These are phyloP conservation scores for Corylus avellana DNA, from an alignment of 306 rosid genomes.

Conservation along the genomic window DNA sequence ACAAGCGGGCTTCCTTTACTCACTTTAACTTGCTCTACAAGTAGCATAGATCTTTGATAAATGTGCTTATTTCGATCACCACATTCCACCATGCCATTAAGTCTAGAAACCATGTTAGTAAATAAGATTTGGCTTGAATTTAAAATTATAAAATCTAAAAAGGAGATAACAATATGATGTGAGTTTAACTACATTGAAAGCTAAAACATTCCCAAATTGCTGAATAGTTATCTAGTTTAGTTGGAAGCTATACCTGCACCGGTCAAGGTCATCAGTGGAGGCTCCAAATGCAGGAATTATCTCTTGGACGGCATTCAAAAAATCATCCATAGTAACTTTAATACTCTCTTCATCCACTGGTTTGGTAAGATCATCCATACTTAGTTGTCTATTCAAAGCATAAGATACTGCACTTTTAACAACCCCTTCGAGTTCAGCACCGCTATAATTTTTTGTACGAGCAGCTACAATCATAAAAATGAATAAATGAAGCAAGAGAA, in stretches of 20 bases:
- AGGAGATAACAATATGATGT: neutral
- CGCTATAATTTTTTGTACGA: constrained; percentile 92
- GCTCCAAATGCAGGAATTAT: constrained; percentile 94
- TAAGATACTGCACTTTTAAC: constrained; percentile 99
- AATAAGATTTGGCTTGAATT: neutral
- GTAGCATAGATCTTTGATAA: constrained; percentile 76
- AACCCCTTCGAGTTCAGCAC: constrained; percentile 99
- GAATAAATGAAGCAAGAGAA: constrained; percentile 16
- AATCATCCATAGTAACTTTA: constrained; percentile 93
- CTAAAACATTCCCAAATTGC: constrained; percentile 6
- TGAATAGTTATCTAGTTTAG: constrained; percentile 7
- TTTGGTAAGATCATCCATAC: constrained; percentile 91
- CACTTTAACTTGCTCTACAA: constrained; percentile 95
- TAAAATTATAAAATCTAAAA: neutral
- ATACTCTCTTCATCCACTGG: constrained; percentile 96
- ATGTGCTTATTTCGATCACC: constrained; percentile 85
- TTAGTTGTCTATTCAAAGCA: constrained; percentile 93
- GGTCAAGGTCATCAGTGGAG: constrained; percentile 93
- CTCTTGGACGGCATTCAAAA: constrained; percentile 81
- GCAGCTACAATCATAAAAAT: constrained; percentile 65
- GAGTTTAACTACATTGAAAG: constrained; percentile 27
- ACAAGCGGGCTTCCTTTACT: constrained; percentile 92
- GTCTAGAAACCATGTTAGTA: constrained; percentile 52
- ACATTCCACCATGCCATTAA: constrained; percentile 86
- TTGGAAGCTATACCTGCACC: constrained; percentile 71